A percentile compares a stretch with the other conserved stretches of the same genome.
phyloP scores from a whole-genome alignment of 2,329 filamentous ascomycete genomes.

The Claviceps purpurea region DNA sequence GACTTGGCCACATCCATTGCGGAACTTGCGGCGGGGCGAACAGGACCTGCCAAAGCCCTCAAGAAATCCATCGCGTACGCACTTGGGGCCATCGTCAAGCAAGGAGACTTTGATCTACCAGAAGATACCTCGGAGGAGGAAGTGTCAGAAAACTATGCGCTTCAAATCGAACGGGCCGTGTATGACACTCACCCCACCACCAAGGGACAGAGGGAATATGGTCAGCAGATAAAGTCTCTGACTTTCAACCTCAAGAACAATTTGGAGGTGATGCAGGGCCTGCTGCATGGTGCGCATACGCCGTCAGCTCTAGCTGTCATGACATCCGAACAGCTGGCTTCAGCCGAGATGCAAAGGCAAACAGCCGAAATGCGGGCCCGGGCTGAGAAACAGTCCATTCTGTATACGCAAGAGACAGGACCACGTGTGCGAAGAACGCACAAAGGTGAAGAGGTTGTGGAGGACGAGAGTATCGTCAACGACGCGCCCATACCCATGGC shows the following conservation, averaged over 20 bases:
- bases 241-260: constrained; percentile 86
- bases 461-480: constrained; percentile 48
- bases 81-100: constrained; percentile 53
- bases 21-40: constrained; percentile 49
- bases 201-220: constrained; percentile 36
- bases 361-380: constrained; percentile 65
- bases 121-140: constrained; percentile 50
- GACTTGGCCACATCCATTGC: constrained; percentile 38
- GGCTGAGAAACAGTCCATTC: constrained; percentile 71
- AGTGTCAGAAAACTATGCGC: constrained; percentile 55
- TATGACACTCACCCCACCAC: constrained; percentile 38
- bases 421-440: constrained; percentile 80
- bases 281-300: constrained; percentile 60
- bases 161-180: constrained; percentile 67
- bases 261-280: constrained; percentile 56
- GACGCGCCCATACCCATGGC: constrained; percentile 20
- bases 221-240: constrained; percentile 58
- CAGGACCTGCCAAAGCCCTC: constrained; percentile 55
- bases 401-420: constrained; percentile 56
- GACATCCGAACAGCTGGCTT: constrained; percentile 82
- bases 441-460: constrained; percentile 86
- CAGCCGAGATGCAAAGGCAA: constrained; percentile 71
- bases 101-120: constrained; percentile 47
- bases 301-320: constrained; percentile 73
- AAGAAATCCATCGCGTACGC: constrained; percentile 55